phyloP scores from a whole-genome alignment of 2,329 filamentous ascomycete species.

The Exophiala bonariae region DNA sequence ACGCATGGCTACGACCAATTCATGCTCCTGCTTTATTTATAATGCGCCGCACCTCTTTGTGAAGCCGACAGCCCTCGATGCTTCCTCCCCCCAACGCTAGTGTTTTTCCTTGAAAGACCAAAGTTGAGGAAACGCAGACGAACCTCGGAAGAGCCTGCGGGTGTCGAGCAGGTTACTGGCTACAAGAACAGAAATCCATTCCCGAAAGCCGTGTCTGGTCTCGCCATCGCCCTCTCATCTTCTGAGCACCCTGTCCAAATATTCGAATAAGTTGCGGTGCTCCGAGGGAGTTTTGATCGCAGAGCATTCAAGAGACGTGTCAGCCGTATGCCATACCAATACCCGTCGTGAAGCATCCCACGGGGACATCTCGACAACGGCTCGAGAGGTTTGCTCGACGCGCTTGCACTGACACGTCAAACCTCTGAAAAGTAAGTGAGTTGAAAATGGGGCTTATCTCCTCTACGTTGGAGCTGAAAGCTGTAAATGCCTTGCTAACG shows the following conservation, averaged over 20 bases:
- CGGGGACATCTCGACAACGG: not conserved
- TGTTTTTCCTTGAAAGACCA: slow-evolving; percentile 14
- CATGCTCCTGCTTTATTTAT: too few species aligned
- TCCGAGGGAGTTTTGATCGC: slow-evolving; percentile 20
- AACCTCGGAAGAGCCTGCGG: slow-evolving; percentile 1
- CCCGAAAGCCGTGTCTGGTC: not conserved
- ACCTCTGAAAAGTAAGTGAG: slow-evolving; percentile 24
- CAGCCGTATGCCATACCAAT: slow-evolving; percentile 1
- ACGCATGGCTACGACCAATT: too few species aligned
- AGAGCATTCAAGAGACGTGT: slow-evolving; percentile 5
- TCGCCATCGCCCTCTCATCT: slow-evolving; percentile 11
- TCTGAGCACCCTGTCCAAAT: slow-evolving; percentile 21
- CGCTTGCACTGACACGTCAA: slow-evolving; percentile 15
- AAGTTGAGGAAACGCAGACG: slow-evolving; percentile 15
- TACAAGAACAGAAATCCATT: slow-evolving; percentile 12
- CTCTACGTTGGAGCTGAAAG: too few species aligned
- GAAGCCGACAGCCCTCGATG: too few species aligned
- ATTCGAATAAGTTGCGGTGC: slow-evolving; percentile 12
- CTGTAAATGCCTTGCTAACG: too few species aligned
- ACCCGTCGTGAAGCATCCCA: slow-evolving; percentile 2
- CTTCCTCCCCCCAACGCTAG: slow-evolving; percentile 22
- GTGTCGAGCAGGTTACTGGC: slow-evolving; percentile 4
- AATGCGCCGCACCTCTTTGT: too few species aligned
- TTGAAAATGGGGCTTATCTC: too few species aligned
- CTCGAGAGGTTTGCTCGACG: slow-evolving; percentile 19